Percentiles rank a stretch among this genome's conserved stretches.
Conservation (phyloP, 1,139 yeast genomes). For the Yamadazyma trypodendri region DNA sequence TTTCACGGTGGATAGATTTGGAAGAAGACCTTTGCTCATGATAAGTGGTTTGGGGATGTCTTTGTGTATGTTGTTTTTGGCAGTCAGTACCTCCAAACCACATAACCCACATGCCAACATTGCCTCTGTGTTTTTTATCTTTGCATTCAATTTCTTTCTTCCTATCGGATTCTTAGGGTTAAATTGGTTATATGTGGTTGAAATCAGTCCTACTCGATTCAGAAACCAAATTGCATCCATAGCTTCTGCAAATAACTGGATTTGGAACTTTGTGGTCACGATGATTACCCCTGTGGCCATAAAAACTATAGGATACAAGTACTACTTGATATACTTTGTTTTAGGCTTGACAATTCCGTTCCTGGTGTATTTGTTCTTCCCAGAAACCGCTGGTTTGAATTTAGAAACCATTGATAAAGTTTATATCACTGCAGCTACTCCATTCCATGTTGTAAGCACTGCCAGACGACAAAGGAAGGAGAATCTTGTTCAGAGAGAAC, state of each 20-base stretch:
- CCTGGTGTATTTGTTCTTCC: slow-evolving; percentile 48
- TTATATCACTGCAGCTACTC: slow-evolving; percentile 16
- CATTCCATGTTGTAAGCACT: slow-evolving; percentile 3
- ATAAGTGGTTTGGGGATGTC: slow-evolving; percentile 52
- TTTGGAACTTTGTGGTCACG: slow-evolving; percentile 39
- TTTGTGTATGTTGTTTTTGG: slow-evolving; percentile 26
- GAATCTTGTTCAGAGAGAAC: neutral
- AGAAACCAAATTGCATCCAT: slow-evolving; percentile 33
- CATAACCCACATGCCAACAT: slow-evolving; percentile 2
- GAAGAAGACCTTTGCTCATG: slow-evolving; percentile 50
- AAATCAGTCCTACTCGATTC: slow-evolving; percentile 26
- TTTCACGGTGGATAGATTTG: slow-evolving; percentile 49
- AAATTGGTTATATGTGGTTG: slow-evolving; percentile 41
- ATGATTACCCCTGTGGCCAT: slow-evolving; percentile 35
- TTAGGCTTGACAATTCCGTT: slow-evolving; percentile 48
- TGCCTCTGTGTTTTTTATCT: slow-evolving; percentile 31
- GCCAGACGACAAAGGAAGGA: slow-evolving; percentile 3
- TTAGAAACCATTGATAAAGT: slow-evolving; percentile 62
- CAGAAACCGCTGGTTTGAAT: slow-evolving; percentile 58
- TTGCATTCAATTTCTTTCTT: slow-evolving; percentile 30
- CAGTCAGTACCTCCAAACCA: slow-evolving; percentile 14
- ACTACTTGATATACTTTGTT: slow-evolving; percentile 30
- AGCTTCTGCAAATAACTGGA: slow-evolving; percentile 35
- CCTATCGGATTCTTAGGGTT: slow-evolving; percentile 27
- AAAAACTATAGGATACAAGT: slow-evolving; percentile 26